These are phyloP conservation scores for Noccaea bulbosa DNA, from an alignment of 345 rosid genomes.

Conservation along the genomic window DNA sequence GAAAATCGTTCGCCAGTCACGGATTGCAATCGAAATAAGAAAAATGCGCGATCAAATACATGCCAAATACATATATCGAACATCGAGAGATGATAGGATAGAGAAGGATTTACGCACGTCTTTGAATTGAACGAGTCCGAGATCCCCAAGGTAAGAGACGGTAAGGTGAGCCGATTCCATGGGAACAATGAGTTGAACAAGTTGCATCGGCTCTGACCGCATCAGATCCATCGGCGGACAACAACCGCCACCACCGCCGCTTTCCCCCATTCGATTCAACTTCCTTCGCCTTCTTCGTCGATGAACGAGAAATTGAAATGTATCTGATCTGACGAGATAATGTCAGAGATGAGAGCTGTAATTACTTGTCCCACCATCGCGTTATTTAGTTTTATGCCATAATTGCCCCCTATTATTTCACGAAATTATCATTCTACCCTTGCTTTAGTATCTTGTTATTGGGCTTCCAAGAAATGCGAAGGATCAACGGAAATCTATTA, in stretches of 20 bases:
- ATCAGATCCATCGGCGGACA: conserved; percentile 95
- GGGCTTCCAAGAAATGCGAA: too few species aligned
- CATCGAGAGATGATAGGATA: not conserved
- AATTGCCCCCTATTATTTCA: not conserved
- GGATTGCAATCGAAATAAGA: conserved; percentile 1
- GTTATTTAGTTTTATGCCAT: conserved; percentile 9
- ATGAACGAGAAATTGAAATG: conserved; percentile 13
- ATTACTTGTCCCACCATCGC: conserved; percentile 9
- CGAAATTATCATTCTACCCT: not conserved
- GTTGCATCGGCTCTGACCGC: conserved; percentile 93
- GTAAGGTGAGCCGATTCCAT: conserved; percentile 89
- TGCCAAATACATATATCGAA: not conserved
- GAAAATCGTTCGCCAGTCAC: conserved; percentile 1
- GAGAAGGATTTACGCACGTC: conserved; percentile 61
- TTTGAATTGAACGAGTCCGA: conserved; percentile 94
- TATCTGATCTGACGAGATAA: conserved; percentile 24
- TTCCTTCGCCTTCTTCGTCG: conserved; percentile 23
- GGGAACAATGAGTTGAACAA: conserved; percentile 90
- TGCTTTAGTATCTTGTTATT: not conserved
- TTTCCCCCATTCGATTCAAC: conserved; percentile 58
- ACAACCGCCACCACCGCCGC: conserved; percentile 58
- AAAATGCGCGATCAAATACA: conserved; percentile 3
- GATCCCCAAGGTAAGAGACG: conserved; percentile 89
- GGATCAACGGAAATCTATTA: too few species aligned
- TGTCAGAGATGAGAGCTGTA: conserved; percentile 29